Percentiles rank a stretch among this genome's conserved stretches.
Evolutionary conservation across 2,329 filamentous ascomycete genomes (phyloP).

Genomic region (Talaromyces sp.): DNA sequence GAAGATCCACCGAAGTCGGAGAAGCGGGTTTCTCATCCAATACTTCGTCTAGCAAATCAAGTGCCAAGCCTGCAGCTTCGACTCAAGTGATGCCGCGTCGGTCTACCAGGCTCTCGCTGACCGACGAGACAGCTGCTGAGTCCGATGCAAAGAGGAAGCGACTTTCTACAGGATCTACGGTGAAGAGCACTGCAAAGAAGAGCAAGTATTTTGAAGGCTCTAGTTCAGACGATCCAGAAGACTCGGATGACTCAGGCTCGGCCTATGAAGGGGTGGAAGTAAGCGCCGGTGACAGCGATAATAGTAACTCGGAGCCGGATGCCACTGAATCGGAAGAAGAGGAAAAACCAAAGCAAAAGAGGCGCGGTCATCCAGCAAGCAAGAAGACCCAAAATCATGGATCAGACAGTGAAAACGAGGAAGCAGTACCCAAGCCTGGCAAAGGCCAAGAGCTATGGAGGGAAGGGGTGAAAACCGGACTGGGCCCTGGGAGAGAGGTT

Average conservation of each 20-base stretch:
- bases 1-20: background rate
- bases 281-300: slow-evolving; percentile 53
- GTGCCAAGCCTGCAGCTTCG: background rate
- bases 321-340: slow-evolving; percentile 58
- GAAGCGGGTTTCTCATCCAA: background rate
- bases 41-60: background rate
- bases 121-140: slow-evolving; percentile 22
- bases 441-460: slow-evolving; percentile 53
- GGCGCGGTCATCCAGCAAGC: slow-evolving; percentile 13
- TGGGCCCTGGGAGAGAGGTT: slow-evolving; percentile 57
- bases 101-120: slow-evolving; percentile 22
- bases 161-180: slow-evolving; percentile 15
- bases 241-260: slow-evolving; percentile 26
- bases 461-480: slow-evolving; percentile 50
- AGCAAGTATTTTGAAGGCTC: slow-evolving; percentile 49
- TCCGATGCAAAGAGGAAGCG: slow-evolving; percentile 30
- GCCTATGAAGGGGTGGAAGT: slow-evolving; percentile 15
- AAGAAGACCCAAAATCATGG: slow-evolving; percentile 7
- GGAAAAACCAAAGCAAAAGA: slow-evolving; percentile 22
- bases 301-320: slow-evolving; percentile 74
- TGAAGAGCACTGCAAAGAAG: slow-evolving; percentile 41
- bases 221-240: slow-evolving; percentile 18
- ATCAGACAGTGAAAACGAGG: slow-evolving; percentile 10
- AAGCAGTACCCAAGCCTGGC: background rate
- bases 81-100: slow-evolving; percentile 7